Evolutionary conservation across 768 basidiomycete genomes (phyloP), one percentile per base, ranked within the genome.

Genomic region (Lactifluus pinguis): DNA sequence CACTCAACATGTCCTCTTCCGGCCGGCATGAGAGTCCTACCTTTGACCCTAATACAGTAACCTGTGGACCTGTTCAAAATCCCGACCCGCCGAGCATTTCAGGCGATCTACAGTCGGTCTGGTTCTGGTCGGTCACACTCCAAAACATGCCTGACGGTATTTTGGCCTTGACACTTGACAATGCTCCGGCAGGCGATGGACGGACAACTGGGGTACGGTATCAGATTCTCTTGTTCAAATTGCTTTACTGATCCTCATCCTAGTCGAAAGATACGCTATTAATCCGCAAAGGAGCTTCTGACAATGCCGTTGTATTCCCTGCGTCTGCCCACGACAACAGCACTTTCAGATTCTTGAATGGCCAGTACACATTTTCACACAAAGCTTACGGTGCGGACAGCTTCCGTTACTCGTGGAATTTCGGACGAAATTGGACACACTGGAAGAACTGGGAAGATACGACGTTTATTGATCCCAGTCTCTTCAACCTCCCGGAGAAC

Each of bases 221-320:
- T 61, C 54, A 49, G 39, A 59, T n/a, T 47, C 25, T 50, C 32
- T 51, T 6, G 55, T 54, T 50, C 49, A 44, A 51, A 8, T 45
- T 29, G 19, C 10, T 17, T 52, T 63, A 6, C 36, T 54, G 29
- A 48, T 30, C 13, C 2, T 25, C 14, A 48, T 38, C 17, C 5
- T 69, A 87, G 83, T 73, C 78, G 17, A 73, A 77, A 41, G 93
- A 95, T 71, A 87, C 86, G 68, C 75, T 95, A 36, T 71, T 95
- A 38, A 65, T 95, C 58, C 83, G 94, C 66, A 94, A 94, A 72
- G 94, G 94, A 44, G 67, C 78, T 15, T 60, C 80, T 2, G 71
- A 81, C 67, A 95, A 97, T 68, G 80, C 87, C 19, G 86, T 97
- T 77, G 84, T 97, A n/a, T 94, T 88, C 79, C 89, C 91, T 0